Conservation (phyloP, 2,329 filamentous ascomycete species). For the Sclerotinia minor region DNA sequence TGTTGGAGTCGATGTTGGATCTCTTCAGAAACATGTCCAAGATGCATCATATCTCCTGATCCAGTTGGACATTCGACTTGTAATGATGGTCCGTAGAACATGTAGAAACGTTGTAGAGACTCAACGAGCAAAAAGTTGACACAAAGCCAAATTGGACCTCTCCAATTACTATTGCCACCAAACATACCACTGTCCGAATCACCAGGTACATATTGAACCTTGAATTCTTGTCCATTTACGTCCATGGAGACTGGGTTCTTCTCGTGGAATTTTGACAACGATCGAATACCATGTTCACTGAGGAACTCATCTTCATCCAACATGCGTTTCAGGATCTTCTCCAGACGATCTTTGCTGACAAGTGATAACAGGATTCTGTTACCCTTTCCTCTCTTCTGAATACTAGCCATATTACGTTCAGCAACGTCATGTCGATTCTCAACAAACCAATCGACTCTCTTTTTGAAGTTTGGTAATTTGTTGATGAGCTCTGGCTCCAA, state of each 20-base stretch:
- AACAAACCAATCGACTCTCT: constrained; percentile 90
- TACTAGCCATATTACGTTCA: constrained; percentile 91
- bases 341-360: constrained; percentile 88
- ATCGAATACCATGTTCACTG: constrained; percentile 85
- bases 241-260: constrained; percentile 92
- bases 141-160: constrained; percentile 92
- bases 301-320: constrained; percentile 92
- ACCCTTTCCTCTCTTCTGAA: constrained; percentile 85
- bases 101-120: constrained; percentile 90
- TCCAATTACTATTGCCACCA: constrained; percentile 97
- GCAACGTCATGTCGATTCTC: constrained; percentile 83
- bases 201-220: constrained; percentile 87
- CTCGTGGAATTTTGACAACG: constrained; percentile 87
- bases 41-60: constrained; percentile 91
- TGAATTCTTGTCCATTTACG: constrained; percentile 87
- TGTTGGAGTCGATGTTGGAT: constrained; percentile 93
- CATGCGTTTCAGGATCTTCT: constrained; percentile 88
- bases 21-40: constrained; percentile 92
- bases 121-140: constrained; percentile 95
- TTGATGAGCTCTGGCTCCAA: constrained; percentile 92
- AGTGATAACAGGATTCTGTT: constrained; percentile 84
- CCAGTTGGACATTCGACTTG: constrained; percentile 92
- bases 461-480: constrained; percentile 89
- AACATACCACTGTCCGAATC: constrained; percentile 95
- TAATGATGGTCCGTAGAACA: constrained; percentile 89